These are phyloP conservation scores for Pleurotus tuber-regium DNA, from an alignment of 768 basidiomycete species.

Conservation along the genomic window DNA sequence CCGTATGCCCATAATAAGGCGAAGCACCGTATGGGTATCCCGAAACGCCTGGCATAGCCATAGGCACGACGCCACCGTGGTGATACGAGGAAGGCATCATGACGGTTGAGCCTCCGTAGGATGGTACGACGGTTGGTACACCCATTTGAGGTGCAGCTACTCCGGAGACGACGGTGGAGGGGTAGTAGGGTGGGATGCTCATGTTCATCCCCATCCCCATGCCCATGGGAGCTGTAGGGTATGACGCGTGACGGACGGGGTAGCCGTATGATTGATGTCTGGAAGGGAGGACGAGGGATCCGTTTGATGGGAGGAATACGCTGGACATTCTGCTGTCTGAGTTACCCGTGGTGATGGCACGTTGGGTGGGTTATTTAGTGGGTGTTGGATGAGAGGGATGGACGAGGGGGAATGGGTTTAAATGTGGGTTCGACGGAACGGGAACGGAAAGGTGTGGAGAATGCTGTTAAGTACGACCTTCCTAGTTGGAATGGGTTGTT, in stretches of 20 bases:
- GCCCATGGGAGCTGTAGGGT: not conserved
- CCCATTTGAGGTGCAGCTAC: too few species aligned
- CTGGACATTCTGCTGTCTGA: slow-evolving; percentile 2
- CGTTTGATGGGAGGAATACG: slow-evolving; percentile 8
- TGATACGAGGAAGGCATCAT: not conserved
- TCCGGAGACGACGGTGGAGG: not conserved
- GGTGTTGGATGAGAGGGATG: too few species aligned
- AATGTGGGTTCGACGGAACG: too few species aligned
- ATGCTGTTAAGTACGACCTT: too few species aligned
- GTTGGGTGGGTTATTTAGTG: too few species aligned
- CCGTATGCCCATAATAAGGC: slow-evolving; percentile 1
- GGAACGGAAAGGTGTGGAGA: too few species aligned
- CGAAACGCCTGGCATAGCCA: not conserved
- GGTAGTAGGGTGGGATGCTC: not conserved
- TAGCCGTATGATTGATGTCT: not conserved
- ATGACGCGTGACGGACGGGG: not conserved
- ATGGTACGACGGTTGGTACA: not conserved
- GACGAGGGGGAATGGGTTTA: too few species aligned
- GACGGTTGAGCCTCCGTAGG: slow-evolving; percentile 4
- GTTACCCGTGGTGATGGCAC: slow-evolving; percentile 6
- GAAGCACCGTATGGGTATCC: slow-evolving; percentile 1
- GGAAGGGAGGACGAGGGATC: slow-evolving; percentile 6
- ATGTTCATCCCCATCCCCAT: not conserved
- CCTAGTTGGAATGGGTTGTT: too few species aligned
- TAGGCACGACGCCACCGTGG: slow-evolving; percentile 4